Evolutionary conservation across 1,284 basidiomycete species (phyloP).

Genomic region (Ustilago vetiveriae): DNA sequence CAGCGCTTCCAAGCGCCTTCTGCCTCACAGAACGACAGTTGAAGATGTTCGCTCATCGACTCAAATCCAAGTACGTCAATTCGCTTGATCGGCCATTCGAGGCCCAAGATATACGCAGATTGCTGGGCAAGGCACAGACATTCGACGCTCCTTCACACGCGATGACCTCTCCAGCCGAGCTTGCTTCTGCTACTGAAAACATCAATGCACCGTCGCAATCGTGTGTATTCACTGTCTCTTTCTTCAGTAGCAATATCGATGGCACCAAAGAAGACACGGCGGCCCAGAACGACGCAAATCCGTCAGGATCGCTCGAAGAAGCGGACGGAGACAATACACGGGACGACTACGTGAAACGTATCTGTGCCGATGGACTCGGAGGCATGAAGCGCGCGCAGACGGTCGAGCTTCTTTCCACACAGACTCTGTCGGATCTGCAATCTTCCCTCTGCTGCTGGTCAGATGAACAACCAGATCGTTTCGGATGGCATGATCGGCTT

Average conservation of each 20-base stretch:
- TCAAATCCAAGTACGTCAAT: conserved; percentile 37
- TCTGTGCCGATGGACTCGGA: conserved; percentile 35
- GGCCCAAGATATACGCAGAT: conserved; percentile 8
- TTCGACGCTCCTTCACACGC: neutral
- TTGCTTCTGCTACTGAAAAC: neutral
- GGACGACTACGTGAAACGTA: conserved; percentile 41
- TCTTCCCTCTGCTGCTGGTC: conserved; percentile 41
- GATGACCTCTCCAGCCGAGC: neutral
- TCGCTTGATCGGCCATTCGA: conserved; percentile 40
- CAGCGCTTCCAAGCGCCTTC: conserved; percentile 29
- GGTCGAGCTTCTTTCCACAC: conserved; percentile 34
- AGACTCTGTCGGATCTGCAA: conserved; percentile 20
- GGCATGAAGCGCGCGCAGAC: conserved; percentile 41
- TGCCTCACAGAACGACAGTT: conserved; percentile 27
- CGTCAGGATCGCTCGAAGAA: neutral
- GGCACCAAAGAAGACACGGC: conserved; percentile 7
- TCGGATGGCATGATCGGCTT: conserved; percentile 29
- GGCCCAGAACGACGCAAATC: neutral
- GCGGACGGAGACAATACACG: conserved; percentile 15
- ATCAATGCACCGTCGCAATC: neutral
- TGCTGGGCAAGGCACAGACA: neutral
- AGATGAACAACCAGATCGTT: conserved; percentile 38
- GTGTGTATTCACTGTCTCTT: conserved; percentile 22
- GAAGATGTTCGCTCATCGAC: conserved; percentile 32
- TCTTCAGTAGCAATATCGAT: conserved; percentile 31